Base-by-base conservation (phyloP, 192 early-diverging fungal genomes). In the Phlyctochytrium arcticum region DNA sequence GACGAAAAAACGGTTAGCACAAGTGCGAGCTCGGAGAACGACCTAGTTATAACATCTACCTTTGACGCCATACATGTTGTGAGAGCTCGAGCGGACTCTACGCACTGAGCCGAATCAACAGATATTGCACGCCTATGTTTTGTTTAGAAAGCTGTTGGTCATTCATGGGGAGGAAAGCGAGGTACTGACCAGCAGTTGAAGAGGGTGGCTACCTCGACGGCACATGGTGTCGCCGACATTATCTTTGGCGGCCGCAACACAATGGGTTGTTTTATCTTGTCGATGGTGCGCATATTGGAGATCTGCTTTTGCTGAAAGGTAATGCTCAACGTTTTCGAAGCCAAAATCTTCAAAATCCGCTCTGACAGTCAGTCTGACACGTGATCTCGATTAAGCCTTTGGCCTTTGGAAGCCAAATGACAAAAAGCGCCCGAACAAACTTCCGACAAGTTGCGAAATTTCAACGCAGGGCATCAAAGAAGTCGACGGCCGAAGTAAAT, bases 161-260 rank as follows among this genome's bases (percentile, higher is more conserved):
- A 27, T 9, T 30, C 8, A 2, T 30, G n/a, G 7, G 48, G 33
- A 4, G 44, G 0, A 47, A 0, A 33, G 5, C 34, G 21, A 33
- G 12, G 7, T 15, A 12, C 59, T 1, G 21, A 61, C 76, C 76
- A 78, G 63, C 76, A 78, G 57, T 78, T 78, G 72, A 78, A 78
- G 2, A 78, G 66, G 4, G 69, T 72, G 26, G 72, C 60, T n/a
- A 78, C 48, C 39, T 78, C 76, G 19, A 60, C 26, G 0, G 76
- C 76, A 42, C 76, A 78, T 8, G 72, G 69, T 3, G 76, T 62
- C 12, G 76, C 76, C 44, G 50, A 39, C 66, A 33, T 26, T 7
- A 71, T 60, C 55, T 78, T 78, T 36, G 71, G 65, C 26, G 76
- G 72, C 57, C 67, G 58, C 33, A 78, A 54, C 29, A 42, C 47